A percentile compares a stretch with the other conserved stretches of the same genome.
Conservation (phyloP, 176 grass and related monocot species). For the Rhipidocladum racemiflorum region DNA sequence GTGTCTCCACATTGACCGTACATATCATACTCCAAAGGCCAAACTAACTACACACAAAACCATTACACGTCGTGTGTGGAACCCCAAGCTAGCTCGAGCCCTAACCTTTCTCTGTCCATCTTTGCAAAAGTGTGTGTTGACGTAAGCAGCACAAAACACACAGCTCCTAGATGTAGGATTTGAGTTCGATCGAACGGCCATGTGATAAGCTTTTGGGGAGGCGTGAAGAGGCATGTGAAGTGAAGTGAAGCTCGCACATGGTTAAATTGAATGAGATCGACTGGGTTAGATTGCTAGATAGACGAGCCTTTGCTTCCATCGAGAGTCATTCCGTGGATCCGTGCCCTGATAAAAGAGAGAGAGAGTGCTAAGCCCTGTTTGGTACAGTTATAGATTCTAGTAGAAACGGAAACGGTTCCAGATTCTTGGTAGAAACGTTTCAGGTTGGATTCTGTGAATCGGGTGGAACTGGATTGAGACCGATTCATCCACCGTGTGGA, state of each 20-base stretch:
- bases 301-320: constrained; percentile 29
- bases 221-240: constrained; percentile 26
- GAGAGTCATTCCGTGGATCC: constrained; percentile 23
- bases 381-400: no score
- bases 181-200: background rate
- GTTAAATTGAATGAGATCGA: constrained; percentile 12
- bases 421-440: no score
- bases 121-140: background rate
- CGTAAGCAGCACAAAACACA: constrained; percentile 24
- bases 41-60: background rate
- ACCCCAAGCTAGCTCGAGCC: background rate
- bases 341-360: no score
- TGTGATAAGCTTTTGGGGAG: constrained; percentile 28
- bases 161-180: background rate
- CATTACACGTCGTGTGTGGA: background rate
- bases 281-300: background rate
- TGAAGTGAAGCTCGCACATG: constrained; percentile 44
- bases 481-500: no score
- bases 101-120: background rate
- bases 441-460: no score
- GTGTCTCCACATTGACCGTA: constrained; percentile 11
- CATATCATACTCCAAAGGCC: background rate
- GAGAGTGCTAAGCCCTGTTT: no score
- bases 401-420: no score
- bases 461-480: no score